These are phyloP conservation scores for Trichoderma koningiopsis DNA, from an alignment of 2,329 filamentous ascomycete species.

Conservation along the genomic window DNA sequence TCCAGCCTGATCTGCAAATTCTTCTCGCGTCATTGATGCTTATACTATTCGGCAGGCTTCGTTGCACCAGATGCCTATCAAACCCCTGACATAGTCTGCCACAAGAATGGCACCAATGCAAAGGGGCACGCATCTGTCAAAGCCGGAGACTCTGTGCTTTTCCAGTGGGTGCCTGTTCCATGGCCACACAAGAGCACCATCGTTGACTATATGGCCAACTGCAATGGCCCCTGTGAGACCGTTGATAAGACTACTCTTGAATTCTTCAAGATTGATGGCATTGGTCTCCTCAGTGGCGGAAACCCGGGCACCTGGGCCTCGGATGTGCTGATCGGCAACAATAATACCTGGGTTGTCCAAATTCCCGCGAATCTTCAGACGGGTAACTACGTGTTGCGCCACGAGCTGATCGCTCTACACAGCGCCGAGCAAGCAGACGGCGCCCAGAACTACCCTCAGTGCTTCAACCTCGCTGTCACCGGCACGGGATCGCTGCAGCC, in stretches of 20 bases:
- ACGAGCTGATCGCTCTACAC: slow-evolving; percentile 59
- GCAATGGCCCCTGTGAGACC: slow-evolving; percentile 45
- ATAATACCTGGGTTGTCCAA: slow-evolving; percentile 53
- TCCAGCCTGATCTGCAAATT: background rate
- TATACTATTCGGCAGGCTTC: slow-evolving; percentile 36
- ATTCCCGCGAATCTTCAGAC: slow-evolving; percentile 50
- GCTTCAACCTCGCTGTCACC: slow-evolving; percentile 52
- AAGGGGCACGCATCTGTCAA: slow-evolving; percentile 44
- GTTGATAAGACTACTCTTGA: slow-evolving; percentile 46
- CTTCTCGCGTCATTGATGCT: background rate
- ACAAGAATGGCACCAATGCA: slow-evolving; percentile 45
- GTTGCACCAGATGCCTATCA: slow-evolving; percentile 50
- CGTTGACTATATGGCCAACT: slow-evolving; percentile 50
- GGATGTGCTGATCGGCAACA: slow-evolving; percentile 51
- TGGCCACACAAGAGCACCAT: slow-evolving; percentile 51
- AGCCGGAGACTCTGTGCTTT: slow-evolving; percentile 49
- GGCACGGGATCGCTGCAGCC: slow-evolving; percentile 44
- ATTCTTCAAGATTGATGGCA: slow-evolving; percentile 52
- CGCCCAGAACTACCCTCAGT: slow-evolving; percentile 57
- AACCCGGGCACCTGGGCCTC: slow-evolving; percentile 44
- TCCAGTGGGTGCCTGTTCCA: slow-evolving; percentile 55
- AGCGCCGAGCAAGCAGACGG: slow-evolving; percentile 44
- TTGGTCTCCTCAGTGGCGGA: slow-evolving; percentile 42
- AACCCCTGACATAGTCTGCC: slow-evolving; percentile 52
- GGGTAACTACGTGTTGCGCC: slow-evolving; percentile 58